Evolutionary conservation across 768 basidiomycete species (phyloP).

Genomic region (Strobilomyces echinocephalus): DNA sequence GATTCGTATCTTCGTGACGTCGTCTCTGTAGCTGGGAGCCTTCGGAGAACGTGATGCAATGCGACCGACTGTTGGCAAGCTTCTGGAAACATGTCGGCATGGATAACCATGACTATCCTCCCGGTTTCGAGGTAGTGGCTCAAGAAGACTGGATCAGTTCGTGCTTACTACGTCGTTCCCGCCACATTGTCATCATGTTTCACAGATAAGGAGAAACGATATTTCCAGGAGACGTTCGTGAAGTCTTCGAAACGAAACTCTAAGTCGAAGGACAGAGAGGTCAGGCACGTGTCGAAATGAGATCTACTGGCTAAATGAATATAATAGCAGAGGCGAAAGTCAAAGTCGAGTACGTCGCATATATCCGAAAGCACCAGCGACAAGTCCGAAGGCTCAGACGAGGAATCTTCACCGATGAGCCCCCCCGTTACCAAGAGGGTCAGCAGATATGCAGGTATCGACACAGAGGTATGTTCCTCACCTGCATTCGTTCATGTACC

Average conservation of each 20-base stretch:
- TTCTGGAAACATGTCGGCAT: constrained; percentile 61
- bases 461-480: constrained; percentile 10
- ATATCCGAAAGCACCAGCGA: constrained; percentile 6
- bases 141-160: constrained; percentile 55
- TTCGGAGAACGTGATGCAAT: constrained; percentile 49
- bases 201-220: constrained; percentile 38
- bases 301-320: background rate
- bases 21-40: constrained; percentile 61
- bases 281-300: background rate
- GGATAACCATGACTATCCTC: constrained; percentile 50
- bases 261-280: constrained; percentile 18
- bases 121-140: constrained; percentile 44
- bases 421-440: background rate
- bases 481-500: background rate
- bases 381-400: constrained; percentile 10
- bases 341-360: constrained; percentile 5
- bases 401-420: background rate
- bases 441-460: constrained; percentile 1
- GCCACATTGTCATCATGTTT: background rate
- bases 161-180: background rate
- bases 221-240: constrained; percentile 29
- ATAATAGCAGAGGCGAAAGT: constrained; percentile 16
- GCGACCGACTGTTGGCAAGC: constrained; percentile 53
- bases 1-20: background rate
- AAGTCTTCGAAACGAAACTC: constrained; percentile 16